A percentile compares a stretch with the other conserved stretches of the same genome.
Conservation (phyloP, 306 rosid genomes). For the Arachis hypogaea region DNA sequence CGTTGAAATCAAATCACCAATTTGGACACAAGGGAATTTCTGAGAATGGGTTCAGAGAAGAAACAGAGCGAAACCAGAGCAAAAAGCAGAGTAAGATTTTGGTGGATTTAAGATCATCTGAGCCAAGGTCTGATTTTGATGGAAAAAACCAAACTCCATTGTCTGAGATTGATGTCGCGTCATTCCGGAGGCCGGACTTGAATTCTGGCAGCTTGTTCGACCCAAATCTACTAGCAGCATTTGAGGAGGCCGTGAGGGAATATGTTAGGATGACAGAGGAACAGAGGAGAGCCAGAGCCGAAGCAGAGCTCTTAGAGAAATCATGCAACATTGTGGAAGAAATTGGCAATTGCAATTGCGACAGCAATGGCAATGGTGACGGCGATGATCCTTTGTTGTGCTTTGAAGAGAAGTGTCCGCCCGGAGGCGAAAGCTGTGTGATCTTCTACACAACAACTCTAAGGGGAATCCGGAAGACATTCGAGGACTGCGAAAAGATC, state of each 20-base stretch:
- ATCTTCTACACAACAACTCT: constrained; percentile 84
- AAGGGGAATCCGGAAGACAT: constrained; percentile 77
- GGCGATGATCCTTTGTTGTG: constrained; percentile 42
- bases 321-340: constrained; percentile 37
- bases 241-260: constrained; percentile 61
- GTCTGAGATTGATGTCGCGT: constrained; percentile 51
- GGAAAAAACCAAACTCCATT: constrained; percentile 31
- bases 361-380: background rate
- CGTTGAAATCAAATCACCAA: constrained; percentile 18
- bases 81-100: constrained; percentile 34
- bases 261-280: constrained; percentile 49
- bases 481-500: constrained; percentile 76
- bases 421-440: constrained; percentile 64
- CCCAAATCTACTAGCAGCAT: constrained; percentile 72
- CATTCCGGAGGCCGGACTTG: constrained; percentile 76
- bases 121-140: background rate
- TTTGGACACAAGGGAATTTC: background rate
- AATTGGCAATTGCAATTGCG: too few relatives aligned
- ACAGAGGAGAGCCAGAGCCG: constrained; percentile 45
- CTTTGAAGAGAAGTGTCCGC: constrained; percentile 73
- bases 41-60: constrained; percentile 28
- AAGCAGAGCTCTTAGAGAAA: constrained; percentile 38
- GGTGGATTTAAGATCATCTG: constrained; percentile 32
- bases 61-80: constrained; percentile 37
- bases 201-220: constrained; percentile 81